Base-by-base conservation (phyloP, 768 basidiomycete species). In the Amanita brunnescens region DNA sequence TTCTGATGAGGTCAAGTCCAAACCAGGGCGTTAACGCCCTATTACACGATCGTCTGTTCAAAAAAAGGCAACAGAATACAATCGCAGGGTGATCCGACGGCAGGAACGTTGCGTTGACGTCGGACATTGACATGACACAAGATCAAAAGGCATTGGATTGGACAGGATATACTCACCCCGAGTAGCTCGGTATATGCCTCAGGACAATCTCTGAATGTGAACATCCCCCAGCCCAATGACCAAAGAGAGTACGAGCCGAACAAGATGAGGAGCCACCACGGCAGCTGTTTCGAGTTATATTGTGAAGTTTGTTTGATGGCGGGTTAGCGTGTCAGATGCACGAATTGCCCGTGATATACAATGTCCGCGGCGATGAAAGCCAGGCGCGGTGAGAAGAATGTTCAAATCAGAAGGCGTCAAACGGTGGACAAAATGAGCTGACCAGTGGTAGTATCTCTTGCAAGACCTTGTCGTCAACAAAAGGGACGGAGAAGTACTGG, bases 161-260 rank as follows among this genome's bases (percentile, higher is more conserved):
- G n/a, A n/a, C 16, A 18, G 16, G 45, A 33, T 47, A 33, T 12
- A 26, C 46, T 29, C 46, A 85, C 85, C 59, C 64, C 60, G 56
- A 87, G 69, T 48, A 90, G 64, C 62, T 86, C 84, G 10, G 76
- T 71, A 57, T 90, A 87, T 4, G 88, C 87, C 57, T 90, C 86
- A 35, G 86, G 83, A 62, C 86, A 87, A 57, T 91, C 88, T 58
- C 78, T 69, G 58, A 88, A 85, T 2, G 81, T 81, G 57, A 80
- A 76, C 38, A 90, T 60, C 2, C 87, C 88, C 75, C 79, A 78
- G 8, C 89, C 87, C 16, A 91, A 77, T 8, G 82, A 85, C 68
- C 80, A 80, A 9, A 91, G 75, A 14, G 84, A 84, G 62, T 87
- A 91, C 1, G 87, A 80, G 10, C 89, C 89, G 56, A 88, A 88